Evolutionary conservation across 2,329 filamentous ascomycete species (phyloP).

Genomic region (Phoma sp.): DNA sequence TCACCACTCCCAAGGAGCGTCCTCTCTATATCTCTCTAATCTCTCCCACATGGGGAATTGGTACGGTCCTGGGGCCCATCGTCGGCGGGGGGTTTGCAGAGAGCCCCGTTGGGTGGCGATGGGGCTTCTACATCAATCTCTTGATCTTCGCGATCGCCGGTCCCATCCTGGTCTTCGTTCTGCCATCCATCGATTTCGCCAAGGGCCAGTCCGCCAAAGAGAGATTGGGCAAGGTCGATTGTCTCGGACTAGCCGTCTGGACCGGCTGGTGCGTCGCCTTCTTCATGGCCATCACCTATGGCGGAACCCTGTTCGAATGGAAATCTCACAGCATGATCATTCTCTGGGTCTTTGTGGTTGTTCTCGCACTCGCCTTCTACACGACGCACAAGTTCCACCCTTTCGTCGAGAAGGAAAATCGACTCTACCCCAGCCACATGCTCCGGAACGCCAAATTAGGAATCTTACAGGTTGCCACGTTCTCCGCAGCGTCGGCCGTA

Average conservation of each 20-base stretch:
- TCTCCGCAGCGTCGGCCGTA: too few relatives aligned
- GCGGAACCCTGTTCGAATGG: slow-evolving; percentile 59
- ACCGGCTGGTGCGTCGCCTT: slow-evolving; percentile 51
- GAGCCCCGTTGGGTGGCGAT: slow-evolving; percentile 33
- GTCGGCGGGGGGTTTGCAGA: slow-evolving; percentile 41
- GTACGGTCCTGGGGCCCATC: slow-evolving; percentile 43
- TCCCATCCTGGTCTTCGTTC: slow-evolving; percentile 35
- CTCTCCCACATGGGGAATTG: slow-evolving; percentile 50
- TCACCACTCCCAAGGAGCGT: too few relatives aligned
- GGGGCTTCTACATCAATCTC: slow-evolving; percentile 63
- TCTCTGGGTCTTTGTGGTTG: slow-evolving; percentile 54
- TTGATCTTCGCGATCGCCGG: slow-evolving; percentile 53
- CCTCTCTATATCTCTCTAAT: too few relatives aligned
- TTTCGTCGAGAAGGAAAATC: too few relatives aligned
- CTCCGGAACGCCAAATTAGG: too few relatives aligned
- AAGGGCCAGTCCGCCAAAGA: neutral
- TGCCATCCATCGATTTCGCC: slow-evolving; percentile 11
- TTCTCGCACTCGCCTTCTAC: slow-evolving; percentile 52
- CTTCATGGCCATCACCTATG: slow-evolving; percentile 60
- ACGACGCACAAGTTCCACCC: slow-evolving; percentile 50
- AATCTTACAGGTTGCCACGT: too few relatives aligned
- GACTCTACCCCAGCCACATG: too few relatives aligned
- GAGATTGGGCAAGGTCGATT: slow-evolving; percentile 22
- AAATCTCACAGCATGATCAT: slow-evolving; percentile 52
- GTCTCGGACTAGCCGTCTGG: slow-evolving; percentile 54